Evolutionary conservation across 805 yeast species (phyloP), one percentile per base, ranked within the genome.

Genomic region (Pachysolen tannophilus): DNA sequence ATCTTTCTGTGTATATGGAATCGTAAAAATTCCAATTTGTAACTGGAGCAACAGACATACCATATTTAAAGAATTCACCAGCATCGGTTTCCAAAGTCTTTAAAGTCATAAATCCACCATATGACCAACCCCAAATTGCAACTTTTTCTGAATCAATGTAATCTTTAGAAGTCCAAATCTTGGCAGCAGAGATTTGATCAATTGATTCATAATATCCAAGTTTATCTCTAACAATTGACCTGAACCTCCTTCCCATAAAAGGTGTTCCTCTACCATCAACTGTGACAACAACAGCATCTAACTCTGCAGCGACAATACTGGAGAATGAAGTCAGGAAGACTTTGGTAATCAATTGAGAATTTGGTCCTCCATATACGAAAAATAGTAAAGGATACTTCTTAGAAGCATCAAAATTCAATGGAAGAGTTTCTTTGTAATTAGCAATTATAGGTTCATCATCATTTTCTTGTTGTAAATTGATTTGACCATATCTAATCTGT

Each of bases 191-290:
- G 26, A 92, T 82, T 58, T 90, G 97, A 56, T 92, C 98, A 19
- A 62, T 60, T 1, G 92, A 82, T 56, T 92, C 98, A 51, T 69
- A 76, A 43, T 77, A 63, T 2, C 97, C 97, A 35, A 92, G 65
- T 20, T 74, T 72, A 52, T 84, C 94, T 34, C 94, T 73, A 2
- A 92, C 97, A 24, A 75, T 55, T 19, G 82, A 72, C 53, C 95
- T 75, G 63, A 79, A 92, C 33, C 71, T 53, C 34, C 79, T 72
- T 10, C 95, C 95, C 59, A 78, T 84, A 56, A 67, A 84, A 0
- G 97, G 97, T 1, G 98, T 92, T 20, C 98, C 98, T 47, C 98
- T 73, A 1, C 97, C 97, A 58, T 92, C 98, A 3, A 92, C 94
- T 1, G 95, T 83, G 1, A 92, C 95, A 7, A 92, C 95, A 32